Conservation (phyloP, 2,329 filamentous ascomycete species). For the Fusarium annulatum region DNA sequence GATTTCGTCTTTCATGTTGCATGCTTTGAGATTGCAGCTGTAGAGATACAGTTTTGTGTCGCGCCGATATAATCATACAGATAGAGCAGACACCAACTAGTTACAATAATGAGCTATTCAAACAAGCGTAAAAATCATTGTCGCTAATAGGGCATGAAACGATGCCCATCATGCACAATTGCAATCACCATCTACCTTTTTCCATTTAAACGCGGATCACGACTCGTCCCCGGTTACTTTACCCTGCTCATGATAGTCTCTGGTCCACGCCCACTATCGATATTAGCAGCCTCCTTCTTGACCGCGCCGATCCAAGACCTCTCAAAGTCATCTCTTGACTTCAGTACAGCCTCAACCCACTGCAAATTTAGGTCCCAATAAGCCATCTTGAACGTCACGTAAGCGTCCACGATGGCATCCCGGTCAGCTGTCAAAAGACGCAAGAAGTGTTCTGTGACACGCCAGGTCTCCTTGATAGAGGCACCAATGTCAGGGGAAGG, state of each 20-base stretch:
- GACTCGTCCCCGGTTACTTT: slow-evolving; percentile 63
- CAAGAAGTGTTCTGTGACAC: slow-evolving; percentile 86
- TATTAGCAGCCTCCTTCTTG: slow-evolving; percentile 87
- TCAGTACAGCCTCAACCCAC: slow-evolving; percentile 94
- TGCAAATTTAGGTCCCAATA: slow-evolving; percentile 96
- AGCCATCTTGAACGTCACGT: slow-evolving; percentile 82
- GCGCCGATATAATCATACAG: not conserved
- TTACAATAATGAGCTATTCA: slow-evolving; percentile 19
- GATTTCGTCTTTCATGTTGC: not conserved
- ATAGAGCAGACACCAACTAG: not conserved
- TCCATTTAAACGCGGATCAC: slow-evolving; percentile 6
- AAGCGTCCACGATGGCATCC: slow-evolving; percentile 77
- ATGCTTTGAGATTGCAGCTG: slow-evolving; percentile 9
- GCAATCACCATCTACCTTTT: slow-evolving; percentile 2
- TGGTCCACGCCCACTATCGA: slow-evolving; percentile 80
- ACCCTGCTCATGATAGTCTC: slow-evolving; percentile 97
- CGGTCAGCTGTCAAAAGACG: slow-evolving; percentile 82
- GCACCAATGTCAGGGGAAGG: slow-evolving; percentile 75
- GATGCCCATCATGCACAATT: slow-evolving; percentile 32
- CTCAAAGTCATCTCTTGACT: slow-evolving; percentile 93
- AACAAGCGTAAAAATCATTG: slow-evolving; percentile 24
- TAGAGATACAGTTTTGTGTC: slow-evolving; percentile 14
- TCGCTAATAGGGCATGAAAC: slow-evolving; percentile 36
- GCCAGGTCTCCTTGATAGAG: slow-evolving; percentile 90
- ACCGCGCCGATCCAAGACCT: slow-evolving; percentile 87